Base-by-base conservation (phyloP, 140 eudicot species). In the Anethum foeniculum region DNA sequence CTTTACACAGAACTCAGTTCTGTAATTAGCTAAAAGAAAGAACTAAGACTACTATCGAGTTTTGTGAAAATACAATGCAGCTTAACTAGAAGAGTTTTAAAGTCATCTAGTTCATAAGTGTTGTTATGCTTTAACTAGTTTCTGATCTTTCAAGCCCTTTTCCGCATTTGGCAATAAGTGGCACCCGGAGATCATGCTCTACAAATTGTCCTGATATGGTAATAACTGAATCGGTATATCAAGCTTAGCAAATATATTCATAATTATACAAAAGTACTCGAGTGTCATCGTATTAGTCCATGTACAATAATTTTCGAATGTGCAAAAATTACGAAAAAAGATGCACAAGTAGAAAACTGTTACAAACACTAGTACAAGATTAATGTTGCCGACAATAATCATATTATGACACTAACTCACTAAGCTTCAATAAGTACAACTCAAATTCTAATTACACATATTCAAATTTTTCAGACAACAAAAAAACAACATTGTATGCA, bases 1-100 rank as follows among this genome's bases (percentile, higher is more conserved):
- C 94, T 71, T 71, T 46, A 43, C 58, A 64, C 48, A 41, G 30
- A 79, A 36, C 62, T 13, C 3, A 21, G n/a, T 54, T 78, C 58
- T n/a, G 46, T 36, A 25, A 46, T 2, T 13, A 32, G 3, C 7
- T 54, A 25, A 76, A 47, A 32, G 67, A 76, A 48, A 30, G 27
- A 48, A 54, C 14, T 18, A 10, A 76, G 18, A 49, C 65, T 76
- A n/a, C 23, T 73, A 5, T 73, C 28, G 7, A 73, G 16, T 41
- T 41, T 41, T 23, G 28, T 71, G 28, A 28, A 41, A 44, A n/a
- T 11, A 72, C 30, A 72, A 41, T 21, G 16, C 19, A 0, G 3
- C 77, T 38, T 23, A 41, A 41, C 43, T 23, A 2, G 0, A 25
- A 72, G 34, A 72, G 14, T 38, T 23, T 23, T 71, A 15, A 71